Evolutionary conservation across 129 eudicot genomes (phyloP), one percentile per base, ranked within the genome.

Genomic region (Dittrichia graveolens): DNA sequence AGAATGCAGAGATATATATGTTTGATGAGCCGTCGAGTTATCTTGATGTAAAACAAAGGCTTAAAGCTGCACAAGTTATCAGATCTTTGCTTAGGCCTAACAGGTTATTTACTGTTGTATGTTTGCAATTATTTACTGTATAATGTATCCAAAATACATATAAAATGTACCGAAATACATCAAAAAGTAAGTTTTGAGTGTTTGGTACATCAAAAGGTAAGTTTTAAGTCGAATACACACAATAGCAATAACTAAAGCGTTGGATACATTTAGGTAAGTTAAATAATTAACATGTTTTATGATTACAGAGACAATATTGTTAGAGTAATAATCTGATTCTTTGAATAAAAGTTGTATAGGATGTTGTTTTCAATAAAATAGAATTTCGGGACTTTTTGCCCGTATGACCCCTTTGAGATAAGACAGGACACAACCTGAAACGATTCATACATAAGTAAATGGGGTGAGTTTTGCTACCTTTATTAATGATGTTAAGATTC

Each of bases 11-110:
- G 78, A 88, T 91, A 24, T 91, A 83, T 68, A 88, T 88, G 97
- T 91, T 91, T 74, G 97, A 91, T 82, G 97, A 91, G 76, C 97
- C 96, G 5, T 92, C 96, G 19, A 88, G 96, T 85, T 89, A 92
- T 76, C 96, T 92, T 54, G 97, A 92, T 86, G 97, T 92, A 35
- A 92, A 85, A 65, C 97, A 88, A 78, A 84, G 97, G 83, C 97
- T 91, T 77, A 91, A 91, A 79, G 97, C 97, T 76, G 97, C 97
- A 37, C 85, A 84, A 84, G 97, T 91, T 72, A 60, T 91, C 75
- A 78, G 97, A 78, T 91, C 96, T 39, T 84, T 91, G 83, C 96
- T 88, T 62, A 83, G 93, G 67, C 82, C 96, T 35, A 83, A 80
- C 73, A 91, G 96, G 97, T 91, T 54, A 55, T 61, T 74, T 39